Conservation (phyloP, 495 filamentous ascomycete species). For the Poronia punctata region DNA sequence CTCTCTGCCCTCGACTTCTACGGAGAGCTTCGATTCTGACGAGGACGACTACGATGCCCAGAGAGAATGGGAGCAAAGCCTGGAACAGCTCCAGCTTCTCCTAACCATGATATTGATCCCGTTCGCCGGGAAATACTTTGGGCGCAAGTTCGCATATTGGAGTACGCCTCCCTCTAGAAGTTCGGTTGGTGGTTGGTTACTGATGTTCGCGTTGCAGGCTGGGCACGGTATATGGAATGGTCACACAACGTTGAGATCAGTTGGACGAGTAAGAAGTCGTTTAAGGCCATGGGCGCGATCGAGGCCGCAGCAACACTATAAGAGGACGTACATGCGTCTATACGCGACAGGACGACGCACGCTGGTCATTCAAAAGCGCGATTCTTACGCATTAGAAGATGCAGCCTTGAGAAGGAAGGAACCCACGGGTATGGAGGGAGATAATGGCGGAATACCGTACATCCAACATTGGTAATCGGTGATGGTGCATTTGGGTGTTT, state of each 20-base stretch:
- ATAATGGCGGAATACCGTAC: no score
- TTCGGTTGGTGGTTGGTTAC: not conserved
- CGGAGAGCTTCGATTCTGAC: conserved; percentile 50
- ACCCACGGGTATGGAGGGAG: no score
- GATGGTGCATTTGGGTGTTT: no score
- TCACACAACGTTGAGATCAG: conserved; percentile 45
- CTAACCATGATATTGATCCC: conserved; percentile 90
- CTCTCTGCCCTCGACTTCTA: conserved; percentile 69
- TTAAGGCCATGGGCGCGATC: conserved; percentile 60
- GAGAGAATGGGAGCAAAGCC: conserved; percentile 82
- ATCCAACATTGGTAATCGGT: no score
- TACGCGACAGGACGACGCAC: no score
- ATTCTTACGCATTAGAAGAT: no score
- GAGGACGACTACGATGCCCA: conserved; percentile 77
- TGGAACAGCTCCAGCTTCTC: conserved; percentile 88
- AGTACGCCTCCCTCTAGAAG: conserved; percentile 47
- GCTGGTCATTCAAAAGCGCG: no score
- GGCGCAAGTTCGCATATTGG: conserved; percentile 92
- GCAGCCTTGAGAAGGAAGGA: no score
- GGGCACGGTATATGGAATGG: conserved; percentile 55
- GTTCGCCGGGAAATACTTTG: conserved; percentile 87
- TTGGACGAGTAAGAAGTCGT: conserved; percentile 46
- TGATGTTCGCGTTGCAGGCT: conserved; percentile 29
- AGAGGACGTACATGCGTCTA: no score
- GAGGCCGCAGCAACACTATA: conserved; percentile 66